Evolutionary conservation across 768 basidiomycete genomes (phyloP).

Genomic region (Boletus subcaerulescens): DNA sequence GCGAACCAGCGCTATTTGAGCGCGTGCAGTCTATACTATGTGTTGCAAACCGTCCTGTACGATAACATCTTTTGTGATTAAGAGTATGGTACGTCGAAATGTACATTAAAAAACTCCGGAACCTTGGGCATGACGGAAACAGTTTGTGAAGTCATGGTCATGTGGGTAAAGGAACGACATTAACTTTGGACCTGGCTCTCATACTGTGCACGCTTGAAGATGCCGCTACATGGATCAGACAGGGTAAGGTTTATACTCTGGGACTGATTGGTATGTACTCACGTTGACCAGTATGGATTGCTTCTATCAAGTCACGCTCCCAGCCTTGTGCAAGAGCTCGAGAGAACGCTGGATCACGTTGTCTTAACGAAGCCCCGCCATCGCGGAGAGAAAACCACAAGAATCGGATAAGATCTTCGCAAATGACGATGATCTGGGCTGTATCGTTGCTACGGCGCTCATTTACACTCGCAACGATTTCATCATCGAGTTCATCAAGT

Average conservation of each 20-base stretch:
- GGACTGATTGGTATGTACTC: slow-evolving; percentile 3
- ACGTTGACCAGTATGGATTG: slow-evolving; percentile 22
- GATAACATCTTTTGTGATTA: neutral
- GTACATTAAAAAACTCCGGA: neutral
- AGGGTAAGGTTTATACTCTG: neutral
- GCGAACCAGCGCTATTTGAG: slow-evolving; percentile 11
- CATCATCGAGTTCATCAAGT: slow-evolving; percentile 10
- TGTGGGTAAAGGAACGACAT: neutral
- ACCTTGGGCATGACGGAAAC: neutral
- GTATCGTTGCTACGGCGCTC: slow-evolving; percentile 27
- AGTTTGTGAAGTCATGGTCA: neutral
- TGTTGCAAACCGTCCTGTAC: neutral
- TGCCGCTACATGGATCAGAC: neutral
- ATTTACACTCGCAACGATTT: slow-evolving; percentile 18
- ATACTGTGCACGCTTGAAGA: neutral
- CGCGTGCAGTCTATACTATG: neutral
- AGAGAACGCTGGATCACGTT: slow-evolving; percentile 14
- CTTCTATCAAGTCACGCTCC: slow-evolving; percentile 10
- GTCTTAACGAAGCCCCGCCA: slow-evolving; percentile 21
- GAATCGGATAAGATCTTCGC: slow-evolving; percentile 22
- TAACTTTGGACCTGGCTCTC: neutral
- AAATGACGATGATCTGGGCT: slow-evolving; percentile 24
- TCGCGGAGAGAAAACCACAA: slow-evolving; percentile 32
- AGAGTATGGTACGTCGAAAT: neutral
- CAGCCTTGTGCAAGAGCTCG: slow-evolving; percentile 18